Conservation (phyloP, 2,329 filamentous ascomycete genomes). For the Amylocarpus encephaloides region DNA sequence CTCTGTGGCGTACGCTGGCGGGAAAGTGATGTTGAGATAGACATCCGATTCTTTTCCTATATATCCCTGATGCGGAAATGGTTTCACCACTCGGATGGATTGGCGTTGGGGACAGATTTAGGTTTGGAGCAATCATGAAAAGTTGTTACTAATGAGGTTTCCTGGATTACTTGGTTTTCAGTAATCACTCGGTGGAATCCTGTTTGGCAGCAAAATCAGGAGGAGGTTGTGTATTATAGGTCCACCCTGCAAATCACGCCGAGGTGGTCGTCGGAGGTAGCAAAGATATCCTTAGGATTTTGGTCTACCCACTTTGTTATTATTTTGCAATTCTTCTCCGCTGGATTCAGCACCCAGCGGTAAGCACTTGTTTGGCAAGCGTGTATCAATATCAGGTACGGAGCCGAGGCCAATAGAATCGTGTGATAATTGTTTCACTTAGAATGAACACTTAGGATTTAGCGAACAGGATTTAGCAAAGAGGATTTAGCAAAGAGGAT, state of each 20-base stretch:
- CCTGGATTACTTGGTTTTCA: not conserved
- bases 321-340: not conserved
- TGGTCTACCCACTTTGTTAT: not conserved
- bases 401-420: too few species aligned
- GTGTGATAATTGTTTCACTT: too few species aligned
- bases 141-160: not conserved
- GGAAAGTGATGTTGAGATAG: constrained; percentile 23
- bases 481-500: too few species aligned
- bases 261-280: not conserved
- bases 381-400: too few species aligned
- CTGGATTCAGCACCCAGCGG: too few species aligned
- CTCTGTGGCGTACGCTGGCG: constrained; percentile 22
- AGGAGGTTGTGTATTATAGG: not conserved
- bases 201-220: not conserved
- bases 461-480: too few species aligned
- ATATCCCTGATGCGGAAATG: not conserved
- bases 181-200: not conserved
- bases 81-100: not conserved
- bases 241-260: not conserved
- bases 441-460: too few species aligned
- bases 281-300: not conserved
- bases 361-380: too few species aligned
- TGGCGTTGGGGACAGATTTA: constrained; percentile 19
- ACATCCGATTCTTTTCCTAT: constrained; percentile 8
- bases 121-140: not conserved